Percentiles rank a stretch among this genome's conserved stretches.
These are phyloP conservation scores for Phellopilus nigrolimitatus DNA, from an alignment of 1,284 basidiomycete species.

Conservation along the genomic window DNA sequence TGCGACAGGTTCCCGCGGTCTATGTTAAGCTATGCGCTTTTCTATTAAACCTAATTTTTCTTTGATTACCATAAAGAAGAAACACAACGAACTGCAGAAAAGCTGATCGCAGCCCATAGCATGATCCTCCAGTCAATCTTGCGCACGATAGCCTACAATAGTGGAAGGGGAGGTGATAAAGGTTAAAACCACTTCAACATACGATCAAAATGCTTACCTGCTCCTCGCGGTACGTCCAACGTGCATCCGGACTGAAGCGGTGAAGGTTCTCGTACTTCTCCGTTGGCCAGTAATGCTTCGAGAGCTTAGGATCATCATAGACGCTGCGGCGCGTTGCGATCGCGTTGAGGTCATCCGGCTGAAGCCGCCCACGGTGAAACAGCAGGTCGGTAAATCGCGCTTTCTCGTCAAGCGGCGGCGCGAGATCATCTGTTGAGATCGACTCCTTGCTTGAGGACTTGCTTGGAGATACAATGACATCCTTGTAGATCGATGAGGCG, in stretches of 20 bases:
- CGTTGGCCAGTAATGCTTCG: slow-evolving; percentile 23
- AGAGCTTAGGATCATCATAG: slow-evolving; percentile 29
- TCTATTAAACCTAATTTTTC: not conserved
- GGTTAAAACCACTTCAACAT: not conserved
- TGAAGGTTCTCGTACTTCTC: slow-evolving; percentile 27
- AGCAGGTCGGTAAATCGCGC: slow-evolving; percentile 21
- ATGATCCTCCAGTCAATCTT: slow-evolving; percentile 32
- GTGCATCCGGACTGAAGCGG: slow-evolving; percentile 32
- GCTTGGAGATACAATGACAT: not conserved
- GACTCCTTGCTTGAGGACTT: not conserved
- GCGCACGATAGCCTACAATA: slow-evolving; percentile 22
- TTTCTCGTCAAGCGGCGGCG: slow-evolving; percentile 20
- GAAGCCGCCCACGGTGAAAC: slow-evolving; percentile 20
- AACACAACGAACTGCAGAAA: slow-evolving; percentile 25
- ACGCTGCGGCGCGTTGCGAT: slow-evolving; percentile 33
- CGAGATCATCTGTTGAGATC: slow-evolving; percentile 6
- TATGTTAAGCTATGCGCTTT: slow-evolving; percentile 23
- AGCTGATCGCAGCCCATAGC: slow-evolving; percentile 29
- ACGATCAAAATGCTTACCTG: slow-evolving; percentile 14
- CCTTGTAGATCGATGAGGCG: not conserved
- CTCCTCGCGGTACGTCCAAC: slow-evolving; percentile 37
- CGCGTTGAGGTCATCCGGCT: slow-evolving; percentile 24
- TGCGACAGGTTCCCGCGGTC: slow-evolving; percentile 30
- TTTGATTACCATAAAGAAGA: not conserved
- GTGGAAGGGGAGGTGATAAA: not conserved